Conservation (phyloP, 2,329 filamentous ascomycete genomes). For the Verticillium longisporum region DNA sequence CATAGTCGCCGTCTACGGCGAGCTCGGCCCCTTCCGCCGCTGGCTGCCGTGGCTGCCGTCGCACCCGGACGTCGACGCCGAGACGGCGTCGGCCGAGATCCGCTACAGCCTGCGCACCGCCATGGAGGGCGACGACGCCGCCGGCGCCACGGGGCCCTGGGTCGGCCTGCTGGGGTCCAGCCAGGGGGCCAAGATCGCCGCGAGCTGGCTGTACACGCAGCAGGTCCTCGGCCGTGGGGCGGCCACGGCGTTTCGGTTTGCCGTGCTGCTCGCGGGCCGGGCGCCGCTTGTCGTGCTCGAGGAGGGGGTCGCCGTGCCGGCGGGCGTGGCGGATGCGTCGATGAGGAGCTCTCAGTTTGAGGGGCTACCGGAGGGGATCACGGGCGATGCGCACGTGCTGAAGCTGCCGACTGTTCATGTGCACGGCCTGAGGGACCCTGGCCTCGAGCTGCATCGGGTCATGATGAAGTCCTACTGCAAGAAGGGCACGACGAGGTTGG, state of each 20-base stretch:
- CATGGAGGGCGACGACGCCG: constrained; percentile 44
- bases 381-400: constrained; percentile 36
- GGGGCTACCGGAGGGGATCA: constrained; percentile 35
- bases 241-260: constrained; percentile 47
- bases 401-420: constrained; percentile 59
- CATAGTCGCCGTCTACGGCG: constrained; percentile 57
- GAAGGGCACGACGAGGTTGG: constrained; percentile 40
- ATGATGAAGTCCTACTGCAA: constrained; percentile 54
- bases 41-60: constrained; percentile 57
- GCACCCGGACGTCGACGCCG: constrained; percentile 45
- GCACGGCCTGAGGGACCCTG: constrained; percentile 55
- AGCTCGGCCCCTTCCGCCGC: constrained; percentile 57
- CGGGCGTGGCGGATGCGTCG: constrained; percentile 16
- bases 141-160: constrained; percentile 48
- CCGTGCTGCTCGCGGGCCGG: constrained; percentile 54
- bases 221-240: constrained; percentile 39
- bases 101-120: constrained; percentile 30
- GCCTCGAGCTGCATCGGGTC: constrained; percentile 50
- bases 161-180: constrained; percentile 60
- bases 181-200: constrained; percentile 57
- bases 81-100: constrained; percentile 30
- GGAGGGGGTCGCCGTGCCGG: constrained; percentile 17
- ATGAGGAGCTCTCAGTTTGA: constrained; percentile 27
- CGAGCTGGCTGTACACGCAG: constrained; percentile 53
- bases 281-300: constrained; percentile 51